Base-by-base conservation (phyloP, 345 rosid species). In the Euphorbia tirucalli region DNA sequence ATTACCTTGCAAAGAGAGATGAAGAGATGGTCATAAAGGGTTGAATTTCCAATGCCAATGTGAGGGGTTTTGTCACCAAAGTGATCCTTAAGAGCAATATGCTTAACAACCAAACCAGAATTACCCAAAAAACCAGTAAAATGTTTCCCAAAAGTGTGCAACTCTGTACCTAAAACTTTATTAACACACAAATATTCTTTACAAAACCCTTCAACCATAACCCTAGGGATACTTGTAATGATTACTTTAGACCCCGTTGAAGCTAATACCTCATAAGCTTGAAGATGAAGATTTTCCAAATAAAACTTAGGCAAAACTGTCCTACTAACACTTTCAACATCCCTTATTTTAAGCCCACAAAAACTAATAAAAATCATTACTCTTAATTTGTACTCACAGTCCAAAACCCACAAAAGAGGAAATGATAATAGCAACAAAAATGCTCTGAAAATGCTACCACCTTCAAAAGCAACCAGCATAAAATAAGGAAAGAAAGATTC, bases 401-500 rank as follows among this genome's bases (percentile, higher is more conserved):
- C 78, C 77, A 95, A 72, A 35, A 88, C 59, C 86, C 89, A 87
- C 60, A 90, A 74, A 63, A 92, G 37, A 3, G 93, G 87, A 66
- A 78, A 87, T 9, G 89, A 86, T 19, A 88, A 37, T 61, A 95
- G 64, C 75, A 95, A 68, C 9, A 85, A 11, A 58, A 86, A 74
- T 0, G 97, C 92, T 77, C 97, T 86, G 1, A 95, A 32, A 67
- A 94, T 80, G 74, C 89, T 78, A 7, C 99, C 99, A 43, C 91
- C 96, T 81, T 95, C 99, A 19, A 95, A 95, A 32, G 97, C 96
- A 9, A 92, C 82, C 0, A 95, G 93, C 97, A 95, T 95, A 86
- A 95, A 95, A 73, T 83, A 95, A 77, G 99, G 99, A 71, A 95
- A 95, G 67, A 89, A 84, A 19, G 91, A 79, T 4, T 73, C 67